Conservation (phyloP, 352 stramenopile species). For the Globisporangium echinulatum region DNA sequence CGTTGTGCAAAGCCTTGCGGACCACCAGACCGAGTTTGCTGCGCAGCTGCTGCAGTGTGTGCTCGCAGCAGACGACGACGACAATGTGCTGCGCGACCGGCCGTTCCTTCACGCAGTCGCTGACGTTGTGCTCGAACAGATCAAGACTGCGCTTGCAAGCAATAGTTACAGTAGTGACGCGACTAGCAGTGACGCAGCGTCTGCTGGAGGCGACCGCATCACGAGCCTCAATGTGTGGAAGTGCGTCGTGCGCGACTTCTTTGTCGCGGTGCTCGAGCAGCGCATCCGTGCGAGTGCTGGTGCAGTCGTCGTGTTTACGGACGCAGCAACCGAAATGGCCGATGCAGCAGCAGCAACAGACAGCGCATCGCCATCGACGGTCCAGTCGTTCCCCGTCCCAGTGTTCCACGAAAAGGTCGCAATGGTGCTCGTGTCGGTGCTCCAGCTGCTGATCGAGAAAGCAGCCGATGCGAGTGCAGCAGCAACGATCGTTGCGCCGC, state of each 20-base stretch:
- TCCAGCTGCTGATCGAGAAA: constrained; percentile 43
- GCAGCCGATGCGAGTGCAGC: constrained; percentile 5
- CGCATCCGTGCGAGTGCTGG: constrained; percentile 24
- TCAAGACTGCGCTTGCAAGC: constrained; percentile 21
- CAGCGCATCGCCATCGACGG: constrained; percentile 11
- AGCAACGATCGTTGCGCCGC: constrained; percentile 17
- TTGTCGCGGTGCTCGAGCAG: constrained; percentile 34
- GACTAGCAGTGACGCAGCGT: constrained; percentile 19
- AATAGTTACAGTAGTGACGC: constrained; percentile 19
- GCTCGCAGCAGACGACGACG: constrained; percentile 50
- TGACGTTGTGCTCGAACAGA: constrained; percentile 51
- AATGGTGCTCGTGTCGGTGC: constrained; percentile 44
- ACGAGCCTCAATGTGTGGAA: constrained; percentile 47
- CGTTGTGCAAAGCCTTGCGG: constrained; percentile 55
- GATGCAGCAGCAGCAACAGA: constrained; percentile 11
- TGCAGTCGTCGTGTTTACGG: constrained; percentile 26
- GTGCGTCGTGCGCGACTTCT: constrained; percentile 55
- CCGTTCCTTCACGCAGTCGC: constrained; percentile 69
- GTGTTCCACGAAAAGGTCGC: constrained; percentile 60
- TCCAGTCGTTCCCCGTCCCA: constrained; percentile 43
- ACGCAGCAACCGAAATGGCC: constrained; percentile 7
- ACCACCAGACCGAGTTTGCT: constrained; percentile 49
- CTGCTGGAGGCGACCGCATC: constrained; percentile 22
- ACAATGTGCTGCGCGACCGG: constrained; percentile 52
- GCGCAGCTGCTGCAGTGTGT: constrained; percentile 51